phyloP scores from a whole-genome alignment of 257 asterid species.

The Rhazya stricta region DNA sequence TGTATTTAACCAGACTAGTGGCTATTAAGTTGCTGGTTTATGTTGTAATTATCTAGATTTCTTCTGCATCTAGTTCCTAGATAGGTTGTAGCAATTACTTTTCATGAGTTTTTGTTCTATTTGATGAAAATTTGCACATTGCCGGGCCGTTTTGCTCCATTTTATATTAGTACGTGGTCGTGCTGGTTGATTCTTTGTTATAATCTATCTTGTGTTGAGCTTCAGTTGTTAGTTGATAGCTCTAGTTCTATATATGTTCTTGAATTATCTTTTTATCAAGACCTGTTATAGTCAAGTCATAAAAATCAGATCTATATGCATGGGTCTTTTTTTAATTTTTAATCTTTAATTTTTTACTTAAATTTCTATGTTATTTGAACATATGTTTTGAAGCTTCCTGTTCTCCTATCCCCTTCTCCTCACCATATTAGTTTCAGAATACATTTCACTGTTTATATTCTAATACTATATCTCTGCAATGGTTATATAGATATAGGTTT shows the following conservation, averaged over 20 bases:
- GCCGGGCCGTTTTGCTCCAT: neutral
- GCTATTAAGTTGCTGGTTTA: neutral
- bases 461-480: constrained; percentile 20
- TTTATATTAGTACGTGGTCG: neutral
- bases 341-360: too few relatives aligned
- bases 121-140: neutral
- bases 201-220: neutral
- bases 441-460: neutral
- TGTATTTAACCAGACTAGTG: neutral
- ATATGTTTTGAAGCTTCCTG: neutral
- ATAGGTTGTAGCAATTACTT: neutral
- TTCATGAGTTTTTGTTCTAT: neutral
- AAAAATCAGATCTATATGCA: neutral
- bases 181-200: neutral
- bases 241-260: neutral
- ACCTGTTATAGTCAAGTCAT: neutral
- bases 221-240: neutral
- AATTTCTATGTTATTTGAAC: neutral
- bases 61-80: neutral
- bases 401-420: neutral
- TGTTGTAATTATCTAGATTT: neutral
- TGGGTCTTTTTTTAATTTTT: neutral
- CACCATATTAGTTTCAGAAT: neutral
- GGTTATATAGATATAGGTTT: constrained; percentile 59
- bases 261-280: neutral